phyloP scores from a whole-genome alignment of 2,329 filamentous ascomycete species.

The Orbilia javanica region DNA sequence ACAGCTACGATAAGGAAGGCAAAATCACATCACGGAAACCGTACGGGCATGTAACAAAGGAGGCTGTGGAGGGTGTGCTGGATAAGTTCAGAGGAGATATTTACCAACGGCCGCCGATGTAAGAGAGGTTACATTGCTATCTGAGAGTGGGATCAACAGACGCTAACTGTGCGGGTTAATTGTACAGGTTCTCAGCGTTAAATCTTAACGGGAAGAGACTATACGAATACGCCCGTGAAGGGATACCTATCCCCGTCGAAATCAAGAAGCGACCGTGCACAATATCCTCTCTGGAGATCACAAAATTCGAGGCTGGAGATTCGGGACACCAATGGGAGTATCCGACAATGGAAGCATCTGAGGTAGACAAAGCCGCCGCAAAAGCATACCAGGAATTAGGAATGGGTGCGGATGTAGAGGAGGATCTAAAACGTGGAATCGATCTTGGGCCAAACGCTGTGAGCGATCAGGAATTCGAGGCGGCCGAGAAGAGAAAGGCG shows the following conservation, averaged over 20 bases:
- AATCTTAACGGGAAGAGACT: constrained; percentile 93
- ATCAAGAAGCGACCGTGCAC: constrained; percentile 85
- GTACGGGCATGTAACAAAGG: constrained; percentile 84
- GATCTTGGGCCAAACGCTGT: constrained; percentile 6
- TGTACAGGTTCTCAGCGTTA: constrained; percentile 79
- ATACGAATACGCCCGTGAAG: constrained; percentile 95
- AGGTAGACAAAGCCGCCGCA: constrained; percentile 70
- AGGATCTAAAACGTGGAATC: constrained; percentile 9
- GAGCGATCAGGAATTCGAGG: constrained; percentile 27
- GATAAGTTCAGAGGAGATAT: constrained; percentile 82
- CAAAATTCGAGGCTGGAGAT: constrained; percentile 87
- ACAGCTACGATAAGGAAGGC: constrained; percentile 89
- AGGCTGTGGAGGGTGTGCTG: constrained; percentile 81
- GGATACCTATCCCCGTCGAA: constrained; percentile 84
- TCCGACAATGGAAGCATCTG: constrained; percentile 81
- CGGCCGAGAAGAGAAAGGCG: constrained; percentile 33
- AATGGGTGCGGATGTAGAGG: constrained; percentile 24
- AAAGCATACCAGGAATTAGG: constrained; percentile 58
- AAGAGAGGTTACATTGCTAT: constrained; percentile 6
- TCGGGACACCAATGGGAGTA: constrained; percentile 78
- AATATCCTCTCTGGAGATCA: constrained; percentile 79
- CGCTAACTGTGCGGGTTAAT: not conserved
- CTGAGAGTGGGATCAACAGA: not conserved
- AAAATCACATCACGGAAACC: constrained; percentile 81
- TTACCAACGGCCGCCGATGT: constrained; percentile 87